Conservation (phyloP, 2,329 filamentous ascomycete genomes). For the Penicillium sp. region DNA sequence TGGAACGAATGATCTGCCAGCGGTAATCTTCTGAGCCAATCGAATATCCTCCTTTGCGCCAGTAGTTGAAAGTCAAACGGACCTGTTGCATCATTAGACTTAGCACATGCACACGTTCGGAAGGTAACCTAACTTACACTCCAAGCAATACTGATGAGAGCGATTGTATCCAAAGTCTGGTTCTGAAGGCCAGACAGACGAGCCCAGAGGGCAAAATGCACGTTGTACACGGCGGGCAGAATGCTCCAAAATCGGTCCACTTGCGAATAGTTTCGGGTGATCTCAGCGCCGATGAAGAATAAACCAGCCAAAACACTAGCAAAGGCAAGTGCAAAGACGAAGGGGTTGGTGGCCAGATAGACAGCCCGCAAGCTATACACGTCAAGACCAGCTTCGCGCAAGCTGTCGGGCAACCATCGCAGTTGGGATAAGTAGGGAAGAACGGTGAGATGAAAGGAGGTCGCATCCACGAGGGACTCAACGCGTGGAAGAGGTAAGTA, state of each 20-base stretch:
- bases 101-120: neutral
- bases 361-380: constrained; percentile 62
- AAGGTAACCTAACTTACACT: constrained; percentile 55
- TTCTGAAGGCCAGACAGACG: constrained; percentile 68
- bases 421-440: constrained; percentile 70
- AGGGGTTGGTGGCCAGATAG: constrained; percentile 81
- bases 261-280: constrained; percentile 95
- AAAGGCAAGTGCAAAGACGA: constrained; percentile 69
- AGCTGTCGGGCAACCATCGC: constrained; percentile 62
- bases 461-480: constrained; percentile 67
- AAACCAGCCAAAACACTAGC: constrained; percentile 67
- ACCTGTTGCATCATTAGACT: constrained; percentile 45
- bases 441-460: constrained; percentile 70
- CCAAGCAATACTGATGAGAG: constrained; percentile 71
- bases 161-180: constrained; percentile 66
- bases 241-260: constrained; percentile 91
- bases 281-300: constrained; percentile 72
- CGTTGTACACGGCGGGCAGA: constrained; percentile 79
- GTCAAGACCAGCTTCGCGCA: constrained; percentile 59
- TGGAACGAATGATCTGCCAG: constrained; percentile 72
- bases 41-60: constrained; percentile 86
- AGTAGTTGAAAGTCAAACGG: constrained; percentile 93
- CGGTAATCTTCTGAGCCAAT: constrained; percentile 92
- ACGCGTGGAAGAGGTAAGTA: constrained; percentile 60
- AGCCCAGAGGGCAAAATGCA: constrained; percentile 80